phyloP scores from a whole-genome alignment of 2,329 filamentous ascomycete genomes.

The Aspergillus sp. region DNA sequence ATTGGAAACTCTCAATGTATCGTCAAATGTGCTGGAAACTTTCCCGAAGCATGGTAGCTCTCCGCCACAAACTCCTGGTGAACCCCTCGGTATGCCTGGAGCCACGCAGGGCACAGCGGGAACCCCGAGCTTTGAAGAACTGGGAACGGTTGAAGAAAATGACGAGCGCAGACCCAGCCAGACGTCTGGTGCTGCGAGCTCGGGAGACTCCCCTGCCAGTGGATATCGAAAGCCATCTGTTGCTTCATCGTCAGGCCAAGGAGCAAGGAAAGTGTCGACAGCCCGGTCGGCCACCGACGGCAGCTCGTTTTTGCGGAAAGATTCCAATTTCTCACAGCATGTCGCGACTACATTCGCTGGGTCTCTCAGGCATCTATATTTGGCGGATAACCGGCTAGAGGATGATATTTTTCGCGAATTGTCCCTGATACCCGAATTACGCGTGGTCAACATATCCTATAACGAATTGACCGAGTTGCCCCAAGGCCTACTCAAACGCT shows the following conservation, averaged over 20 bases:
- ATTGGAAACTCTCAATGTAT: constrained; percentile 86
- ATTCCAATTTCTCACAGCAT: constrained; percentile 76
- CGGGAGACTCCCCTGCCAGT: constrained; percentile 62
- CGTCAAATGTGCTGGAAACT: constrained; percentile 82
- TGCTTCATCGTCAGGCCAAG: constrained; percentile 70
- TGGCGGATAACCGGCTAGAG: constrained; percentile 89
- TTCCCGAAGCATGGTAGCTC: constrained; percentile 75
- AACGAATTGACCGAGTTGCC: constrained; percentile 92
- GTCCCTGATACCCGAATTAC: constrained; percentile 70
- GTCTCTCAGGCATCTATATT: constrained; percentile 73
- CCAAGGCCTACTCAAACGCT: constrained; percentile 75
- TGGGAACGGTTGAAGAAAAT: constrained; percentile 59
- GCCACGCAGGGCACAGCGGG: constrained; percentile 47
- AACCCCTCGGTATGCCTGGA: constrained; percentile 37
- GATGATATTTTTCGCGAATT: constrained; percentile 95
- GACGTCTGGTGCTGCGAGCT: constrained; percentile 67
- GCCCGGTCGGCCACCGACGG: constrained; percentile 59
- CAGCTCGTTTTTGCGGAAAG: constrained; percentile 63
- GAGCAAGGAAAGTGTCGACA: constrained; percentile 77
- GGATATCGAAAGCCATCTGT: constrained; percentile 70
- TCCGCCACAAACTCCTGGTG: constrained; percentile 58
- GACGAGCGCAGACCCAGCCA: constrained; percentile 72
- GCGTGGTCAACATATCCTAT: constrained; percentile 87
- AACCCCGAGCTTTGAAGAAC: constrained; percentile 70
- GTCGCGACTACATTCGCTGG: constrained; percentile 80